These are phyloP conservation scores for Sugiyamaella japonica DNA, from an alignment of 1,139 yeast genomes.

Conservation along the genomic window DNA sequence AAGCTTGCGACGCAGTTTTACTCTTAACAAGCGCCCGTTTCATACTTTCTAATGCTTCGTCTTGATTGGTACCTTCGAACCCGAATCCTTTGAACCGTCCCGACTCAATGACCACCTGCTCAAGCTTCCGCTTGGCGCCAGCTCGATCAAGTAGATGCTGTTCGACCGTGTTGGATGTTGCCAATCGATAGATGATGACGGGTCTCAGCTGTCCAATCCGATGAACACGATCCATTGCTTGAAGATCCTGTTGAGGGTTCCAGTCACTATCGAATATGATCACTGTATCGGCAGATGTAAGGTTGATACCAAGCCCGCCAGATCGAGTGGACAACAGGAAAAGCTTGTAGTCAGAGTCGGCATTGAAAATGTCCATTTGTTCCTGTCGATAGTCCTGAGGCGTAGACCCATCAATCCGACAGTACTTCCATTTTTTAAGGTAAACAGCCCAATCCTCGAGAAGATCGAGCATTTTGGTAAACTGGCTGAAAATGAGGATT, in stretches of 20 bases:
- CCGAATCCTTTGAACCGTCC: conserved; percentile 70
- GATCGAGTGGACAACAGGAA: conserved; percentile 87
- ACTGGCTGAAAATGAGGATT: conserved; percentile 80
- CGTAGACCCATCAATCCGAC: conserved; percentile 78
- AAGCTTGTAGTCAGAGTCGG: conserved; percentile 41
- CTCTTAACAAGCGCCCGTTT: conserved; percentile 34
- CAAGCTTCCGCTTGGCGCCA: conserved; percentile 74
- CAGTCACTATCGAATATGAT: conserved; percentile 90
- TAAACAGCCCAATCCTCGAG: conserved; percentile 62
- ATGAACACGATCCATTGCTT: conserved; percentile 95
- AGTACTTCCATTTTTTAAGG: conserved; percentile 47
- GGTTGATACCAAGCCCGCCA: conserved; percentile 90
- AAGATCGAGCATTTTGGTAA: conserved; percentile 74
- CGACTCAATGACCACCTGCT: conserved; percentile 77
- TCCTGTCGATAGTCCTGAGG: conserved; percentile 63
- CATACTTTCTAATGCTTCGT: conserved; percentile 25
- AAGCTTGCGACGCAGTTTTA: conserved; percentile 18
- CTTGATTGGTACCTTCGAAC: conserved; percentile 35
- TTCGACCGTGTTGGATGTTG: conserved; percentile 77
- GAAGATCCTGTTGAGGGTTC: conserved; percentile 96
- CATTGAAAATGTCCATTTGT: conserved; percentile 58
- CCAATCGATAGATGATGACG: conserved; percentile 74
- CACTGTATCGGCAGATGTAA: conserved; percentile 86
- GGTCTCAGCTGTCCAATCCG: conserved; percentile 88
- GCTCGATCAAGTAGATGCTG: conserved; percentile 76